phyloP scores from a whole-genome alignment of 768 basidiomycete species.

The Boletus huronensis region DNA sequence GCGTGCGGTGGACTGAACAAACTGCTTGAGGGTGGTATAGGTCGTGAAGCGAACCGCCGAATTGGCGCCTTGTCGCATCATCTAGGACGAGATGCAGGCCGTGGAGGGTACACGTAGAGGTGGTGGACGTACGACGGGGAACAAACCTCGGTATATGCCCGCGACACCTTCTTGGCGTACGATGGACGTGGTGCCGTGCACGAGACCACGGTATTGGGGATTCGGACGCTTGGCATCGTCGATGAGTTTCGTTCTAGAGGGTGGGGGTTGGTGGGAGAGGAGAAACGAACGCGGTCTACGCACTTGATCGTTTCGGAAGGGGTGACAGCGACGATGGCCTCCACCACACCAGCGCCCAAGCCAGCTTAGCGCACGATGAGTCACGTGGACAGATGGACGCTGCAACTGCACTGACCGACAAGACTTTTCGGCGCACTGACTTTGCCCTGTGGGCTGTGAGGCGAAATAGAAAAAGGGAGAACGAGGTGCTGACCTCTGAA shows the following conservation, averaged over 20 bases:
- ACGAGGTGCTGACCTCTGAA: conserved; percentile 57
- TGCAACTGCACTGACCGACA: conserved; percentile 47
- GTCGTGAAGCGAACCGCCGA: conserved; percentile 95
- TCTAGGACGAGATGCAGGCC: conserved; percentile 41
- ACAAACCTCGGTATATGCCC: conserved; percentile 87
- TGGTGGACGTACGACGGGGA: conserved; percentile 74
- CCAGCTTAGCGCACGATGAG: conserved; percentile 47
- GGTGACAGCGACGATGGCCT: conserved; percentile 92
- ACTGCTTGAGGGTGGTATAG: conserved; percentile 90
- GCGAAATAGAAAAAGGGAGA: background rate
- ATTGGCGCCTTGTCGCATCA: conserved; percentile 98
- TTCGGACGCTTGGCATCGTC: conserved; percentile 85
- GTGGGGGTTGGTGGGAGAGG: background rate
- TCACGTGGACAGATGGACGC: background rate
- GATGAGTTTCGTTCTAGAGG: conserved; percentile 89
- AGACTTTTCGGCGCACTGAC: conserved; percentile 83
- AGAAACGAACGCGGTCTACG: conserved; percentile 21
- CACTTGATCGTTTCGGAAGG: conserved; percentile 99
- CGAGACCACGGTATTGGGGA: conserved; percentile 82
- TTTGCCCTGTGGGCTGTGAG: conserved; percentile 63
- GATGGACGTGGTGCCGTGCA: conserved; percentile 82
- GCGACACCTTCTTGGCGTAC: conserved; percentile 78
- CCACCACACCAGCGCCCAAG: conserved; percentile 84
- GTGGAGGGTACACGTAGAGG: too few species aligned
- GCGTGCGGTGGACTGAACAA: conserved; percentile 79